Percentiles rank a stretch among this genome's conserved stretches.
phyloP scores from a whole-genome alignment of 805 yeast species.

The Spathaspora boniae region DNA sequence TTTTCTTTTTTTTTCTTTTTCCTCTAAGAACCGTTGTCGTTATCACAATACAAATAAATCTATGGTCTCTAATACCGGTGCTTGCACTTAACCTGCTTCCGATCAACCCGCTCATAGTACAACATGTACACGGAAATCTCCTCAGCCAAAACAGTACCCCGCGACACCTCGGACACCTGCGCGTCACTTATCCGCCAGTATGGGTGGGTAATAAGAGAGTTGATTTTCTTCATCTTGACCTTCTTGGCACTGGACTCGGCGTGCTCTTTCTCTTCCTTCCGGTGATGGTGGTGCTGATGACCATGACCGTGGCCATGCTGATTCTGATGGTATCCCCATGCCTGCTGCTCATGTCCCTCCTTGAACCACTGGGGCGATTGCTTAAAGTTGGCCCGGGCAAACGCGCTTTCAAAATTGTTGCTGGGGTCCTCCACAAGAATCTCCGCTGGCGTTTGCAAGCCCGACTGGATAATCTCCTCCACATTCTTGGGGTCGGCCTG shows the following conservation, averaged over 20 bases:
- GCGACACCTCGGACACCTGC: conserved; percentile 57
- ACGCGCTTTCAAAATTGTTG: conserved; percentile 19
- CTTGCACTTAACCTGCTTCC: conserved; percentile 16
- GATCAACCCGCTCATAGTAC: conserved; percentile 63
- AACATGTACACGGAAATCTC: conserved; percentile 80
- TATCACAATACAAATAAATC: too few relatives aligned
- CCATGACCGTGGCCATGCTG: conserved; percentile 10
- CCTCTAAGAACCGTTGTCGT: too few relatives aligned
- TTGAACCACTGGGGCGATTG: conserved; percentile 8
- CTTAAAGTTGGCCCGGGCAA: conserved; percentile 17
- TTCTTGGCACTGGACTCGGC: conserved; percentile 10
- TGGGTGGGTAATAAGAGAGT: conserved; percentile 55
- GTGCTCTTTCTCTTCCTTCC: background rate
- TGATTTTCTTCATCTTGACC: conserved; percentile 49
- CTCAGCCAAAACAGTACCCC: conserved; percentile 60
- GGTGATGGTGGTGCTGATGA: conserved; percentile 10
- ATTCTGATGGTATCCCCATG: conserved; percentile 4
- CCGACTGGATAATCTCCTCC: conserved; percentile 38
- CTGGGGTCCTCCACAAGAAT: conserved; percentile 28
- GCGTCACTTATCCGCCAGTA: conserved; percentile 88
- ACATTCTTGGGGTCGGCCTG: conserved; percentile 35
- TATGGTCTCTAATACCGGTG: too few relatives aligned
- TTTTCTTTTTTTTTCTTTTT: too few relatives aligned
- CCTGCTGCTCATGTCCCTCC: conserved; percentile 11
- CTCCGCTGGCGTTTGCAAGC: conserved; percentile 41